Base-by-base conservation (phyloP, 345 rosid species). In the Murraya koenigii region DNA sequence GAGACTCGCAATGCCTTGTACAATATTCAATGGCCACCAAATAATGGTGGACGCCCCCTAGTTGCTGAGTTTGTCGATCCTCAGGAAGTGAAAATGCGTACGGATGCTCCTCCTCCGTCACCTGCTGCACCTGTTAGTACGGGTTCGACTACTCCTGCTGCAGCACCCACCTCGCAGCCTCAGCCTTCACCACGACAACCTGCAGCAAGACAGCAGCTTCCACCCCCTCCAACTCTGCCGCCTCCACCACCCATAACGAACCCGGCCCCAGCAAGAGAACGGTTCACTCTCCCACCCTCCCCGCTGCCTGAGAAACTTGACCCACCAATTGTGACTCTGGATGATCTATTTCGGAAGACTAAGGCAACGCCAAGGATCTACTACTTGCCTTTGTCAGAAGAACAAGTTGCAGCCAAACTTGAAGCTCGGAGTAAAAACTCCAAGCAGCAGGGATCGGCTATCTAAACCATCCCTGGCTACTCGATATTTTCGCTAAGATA, bases 331-430 rank as follows among this genome's bases (percentile, higher is more conserved):
- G 90, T 97, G 41, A 94, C 99, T 32, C 87, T 94, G 19, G 98
- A 97, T 80, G 98, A 94, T 82, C 96, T 97, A 74, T 97, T 97
- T 75, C 86, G 89, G 83, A 97, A 97, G 87, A 97, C 98, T 66
- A 93, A 88, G 75, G 93, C 98, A 76, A 86, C 92, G 63, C 99
- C 99, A n/a, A 88, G 97, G 79, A 94, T 97, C 80, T 97, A 97
- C 80, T 97, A 93, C 84, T 80, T 97, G 77, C 99, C 98, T 39
- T 80, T 97, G 80, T 89, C 98, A 14, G 99, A 97, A 60, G 94
- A 91, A 25, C 92, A 91, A 84, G 98, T 90, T 78, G 92, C 94
- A 32, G 90, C 88, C n/a, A 94, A 97, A 81, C 90, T 79, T 76
- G 89, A 87, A 20, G 84, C 90, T 4, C 82, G 41, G 69, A 84